Conservation (phyloP, 140 eudicot genomes). For the Stevia rebaudiana region DNA sequence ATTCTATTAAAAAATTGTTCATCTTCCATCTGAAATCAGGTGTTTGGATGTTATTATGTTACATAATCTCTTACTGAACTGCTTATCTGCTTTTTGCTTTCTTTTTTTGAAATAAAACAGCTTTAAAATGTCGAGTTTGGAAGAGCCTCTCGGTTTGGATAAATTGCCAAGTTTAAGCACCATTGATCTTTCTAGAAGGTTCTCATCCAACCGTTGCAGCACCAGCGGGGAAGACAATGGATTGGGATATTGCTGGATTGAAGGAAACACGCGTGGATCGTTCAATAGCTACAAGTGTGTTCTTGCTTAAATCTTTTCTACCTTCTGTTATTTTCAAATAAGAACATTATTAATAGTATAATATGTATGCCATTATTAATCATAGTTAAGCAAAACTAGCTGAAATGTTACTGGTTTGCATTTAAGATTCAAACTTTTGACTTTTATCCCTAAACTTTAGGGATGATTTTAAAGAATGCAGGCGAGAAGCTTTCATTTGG, state of each 20-base stretch:
- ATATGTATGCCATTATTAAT: background rate
- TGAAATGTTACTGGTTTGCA: background rate
- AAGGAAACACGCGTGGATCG: slow-evolving; percentile 58
- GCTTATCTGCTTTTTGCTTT: background rate
- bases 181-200: slow-evolving; percentile 52
- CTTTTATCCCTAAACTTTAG: slow-evolving; percentile 21
- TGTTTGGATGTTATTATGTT: slow-evolving; percentile 5
- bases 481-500: slow-evolving; percentile 45
- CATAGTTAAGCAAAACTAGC: background rate
- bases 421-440: background rate
- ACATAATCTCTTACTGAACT: background rate
- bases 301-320: background rate
- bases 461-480: slow-evolving; percentile 52
- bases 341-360: background rate
- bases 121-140: slow-evolving; percentile 73
- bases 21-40: background rate
- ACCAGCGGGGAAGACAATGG: slow-evolving; percentile 52
- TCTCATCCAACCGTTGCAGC: slow-evolving; percentile 71
- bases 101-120: background rate
- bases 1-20: background rate
- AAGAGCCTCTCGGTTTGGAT: slow-evolving; percentile 85
- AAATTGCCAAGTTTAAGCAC: slow-evolving; percentile 79
- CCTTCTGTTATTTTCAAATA: background rate
- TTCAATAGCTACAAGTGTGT: slow-evolving; percentile 68
- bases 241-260: slow-evolving; percentile 71